Evolutionary conservation across 768 basidiomycete genomes (phyloP).

Genomic region (Hericium alpestre): DNA sequence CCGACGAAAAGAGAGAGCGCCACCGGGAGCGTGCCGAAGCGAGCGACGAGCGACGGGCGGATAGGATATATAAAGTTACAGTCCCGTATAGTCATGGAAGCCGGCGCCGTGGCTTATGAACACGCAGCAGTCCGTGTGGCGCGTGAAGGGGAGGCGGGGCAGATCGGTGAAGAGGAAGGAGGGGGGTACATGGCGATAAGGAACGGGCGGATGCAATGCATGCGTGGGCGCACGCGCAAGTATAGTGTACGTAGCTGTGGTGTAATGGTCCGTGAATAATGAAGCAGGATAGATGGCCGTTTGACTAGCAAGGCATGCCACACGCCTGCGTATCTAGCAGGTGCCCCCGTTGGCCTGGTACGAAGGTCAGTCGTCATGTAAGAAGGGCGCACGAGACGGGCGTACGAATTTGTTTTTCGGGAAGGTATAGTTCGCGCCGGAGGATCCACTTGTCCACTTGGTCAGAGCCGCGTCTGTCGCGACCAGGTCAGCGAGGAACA

Average conservation of each 20-base stretch:
- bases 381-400: neutral
- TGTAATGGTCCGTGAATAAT: neutral
- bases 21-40: neutral
- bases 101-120: neutral
- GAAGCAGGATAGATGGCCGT: neutral
- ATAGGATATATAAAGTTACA: neutral
- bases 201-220: neutral
- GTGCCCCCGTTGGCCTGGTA: neutral
- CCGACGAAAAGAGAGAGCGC: neutral
- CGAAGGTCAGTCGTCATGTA: too few relatives aligned
- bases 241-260: neutral
- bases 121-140: neutral
- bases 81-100: too few relatives aligned
- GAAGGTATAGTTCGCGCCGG: slow-evolving; percentile 22
- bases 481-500: neutral
- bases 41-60: neutral
- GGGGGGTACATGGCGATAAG: neutral
- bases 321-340: neutral
- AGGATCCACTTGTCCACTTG: slow-evolving; percentile 17
- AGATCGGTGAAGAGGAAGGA: too few relatives aligned
- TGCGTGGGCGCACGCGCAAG: neutral
- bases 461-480: slow-evolving; percentile 22
- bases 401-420: slow-evolving; percentile 20
- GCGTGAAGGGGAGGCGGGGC: neutral
- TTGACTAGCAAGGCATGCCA: neutral